Percentiles rank a stretch among this genome's conserved stretches.
Conservation (phyloP, 768 basidiomycete species). For the Suillus paluster region DNA sequence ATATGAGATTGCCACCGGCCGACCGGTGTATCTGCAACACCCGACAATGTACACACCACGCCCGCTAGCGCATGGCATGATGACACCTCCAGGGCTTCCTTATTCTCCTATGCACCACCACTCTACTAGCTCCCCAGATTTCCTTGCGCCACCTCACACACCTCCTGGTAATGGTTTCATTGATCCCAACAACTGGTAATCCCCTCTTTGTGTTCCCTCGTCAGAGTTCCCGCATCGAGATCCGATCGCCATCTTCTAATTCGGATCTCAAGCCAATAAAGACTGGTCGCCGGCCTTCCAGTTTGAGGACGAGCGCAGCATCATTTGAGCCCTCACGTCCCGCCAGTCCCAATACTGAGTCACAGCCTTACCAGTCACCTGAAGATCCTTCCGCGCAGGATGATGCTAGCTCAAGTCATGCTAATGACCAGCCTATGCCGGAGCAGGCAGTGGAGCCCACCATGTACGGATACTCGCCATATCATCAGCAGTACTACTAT, state of each 20-base stretch:
- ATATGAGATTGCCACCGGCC: conserved; percentile 84
- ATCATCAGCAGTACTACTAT: conserved; percentile 68
- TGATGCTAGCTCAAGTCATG: conserved; percentile 19
- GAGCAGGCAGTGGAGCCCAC: conserved; percentile 36
- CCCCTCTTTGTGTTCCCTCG: conserved; percentile 80
- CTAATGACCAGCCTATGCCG: conserved; percentile 13
- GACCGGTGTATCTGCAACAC: conserved; percentile 72
- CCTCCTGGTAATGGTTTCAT: conserved; percentile 67
- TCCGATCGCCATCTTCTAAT: conserved; percentile 59
- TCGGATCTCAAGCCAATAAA: conserved; percentile 28
- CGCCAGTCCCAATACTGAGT: conserved; percentile 27
- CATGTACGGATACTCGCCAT: conserved; percentile 62
- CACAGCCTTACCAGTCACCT: conserved; percentile 11
- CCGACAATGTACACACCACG: conserved; percentile 69
- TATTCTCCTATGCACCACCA: conserved; percentile 68
- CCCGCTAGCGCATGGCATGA: conserved; percentile 62
- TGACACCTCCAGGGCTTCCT: conserved; percentile 49
- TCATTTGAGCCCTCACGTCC: conserved; percentile 52
- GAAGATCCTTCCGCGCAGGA: conserved; percentile 21
- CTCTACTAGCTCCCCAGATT: conserved; percentile 65
- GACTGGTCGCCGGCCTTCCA: conserved; percentile 37
- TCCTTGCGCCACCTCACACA: conserved; percentile 59
- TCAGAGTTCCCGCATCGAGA: conserved; percentile 72
- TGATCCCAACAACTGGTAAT: conserved; percentile 65
- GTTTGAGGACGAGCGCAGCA: conserved; percentile 55